Evolutionary conservation across 371 early-diverging fungal species (phyloP), one percentile per base, ranked within the genome.

Genomic region (Rhizopus sp.): DNA sequence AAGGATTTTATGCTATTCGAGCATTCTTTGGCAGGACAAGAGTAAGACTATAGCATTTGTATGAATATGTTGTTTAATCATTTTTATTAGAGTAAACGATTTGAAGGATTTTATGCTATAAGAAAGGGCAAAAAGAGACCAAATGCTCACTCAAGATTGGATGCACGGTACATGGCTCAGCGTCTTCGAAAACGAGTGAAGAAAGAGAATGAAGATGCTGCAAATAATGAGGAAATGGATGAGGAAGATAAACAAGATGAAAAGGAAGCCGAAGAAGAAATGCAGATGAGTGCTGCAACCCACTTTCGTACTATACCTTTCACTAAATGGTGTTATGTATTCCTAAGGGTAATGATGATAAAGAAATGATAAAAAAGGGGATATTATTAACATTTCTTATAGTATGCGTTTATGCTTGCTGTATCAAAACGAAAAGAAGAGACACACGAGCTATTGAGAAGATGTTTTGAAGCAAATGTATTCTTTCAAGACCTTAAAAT

Each of bases 361-460:
- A 37, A 37, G 53, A 50, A 57, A 50, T 10, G 7, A 13, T 8
- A n/a, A 8, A 33, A 5, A n/a, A 16, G 10, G 7, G 8, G 29
- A 4, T 4, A 42, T n/a, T 9, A 3, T 35, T 44, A 10, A 10
- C 34, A 17, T 32, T 15, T 3, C 37, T 5, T 48, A 33, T 57
- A 86, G 85, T 90, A 86, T 64, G 84, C 84, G 0, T 75, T 76
- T 49, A 77, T 82, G 35, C 70, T 91, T 30, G 78, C 86, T 0
- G 62, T 70, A 29, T 81, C 85, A 15, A 80, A 78, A 50, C 77
- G 78, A 39, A 74, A 75, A 30, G 74, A 83, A 45, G 86, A 89
- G 29, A 87, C 89, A 0, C 80, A 81, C 33, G 77, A 80, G n/a
- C 57, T 86, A 13, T 57, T 92, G 41, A 84, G 81, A 58, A 57